Evolutionary conservation across 2,329 filamentous ascomycete species (phyloP), one percentile per base, ranked within the genome.

Genomic region (Colletotrichum gloeosporioides): DNA sequence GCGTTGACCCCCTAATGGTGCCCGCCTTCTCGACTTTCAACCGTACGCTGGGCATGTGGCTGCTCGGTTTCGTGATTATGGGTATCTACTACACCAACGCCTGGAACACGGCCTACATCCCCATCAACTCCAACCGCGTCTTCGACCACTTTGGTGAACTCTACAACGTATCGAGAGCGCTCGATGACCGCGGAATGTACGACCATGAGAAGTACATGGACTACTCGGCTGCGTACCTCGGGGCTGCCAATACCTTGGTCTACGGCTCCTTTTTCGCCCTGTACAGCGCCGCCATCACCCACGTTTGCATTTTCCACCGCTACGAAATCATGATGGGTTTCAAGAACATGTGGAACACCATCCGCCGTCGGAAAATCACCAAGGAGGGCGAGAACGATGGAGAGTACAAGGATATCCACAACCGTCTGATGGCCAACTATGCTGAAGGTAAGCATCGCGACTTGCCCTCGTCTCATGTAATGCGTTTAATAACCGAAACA

Each of bases 41-140:
- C 77, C 75, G 80, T 6, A 81, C 84, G 29, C 61, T 80, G 8
- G 85, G 85, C 15, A 78, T 80, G 18, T 75, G 83, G 55, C 29
- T 84, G 53, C 77, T 77, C 22, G 80, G 80, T 39, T 77, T 84
- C 6, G 53, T 84, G 44, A 80, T 85, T 4, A 44, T 84, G 4
- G 82, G 75, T 0, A 22, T 84, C 15, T 84, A 83, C 75, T 85
- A 81, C 69, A 81, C 79, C 31, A 84, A 85, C 59, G 77, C 79
- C 10, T 87, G 82, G 77, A 79, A 83, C 77, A 85, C 82, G 3
- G 83, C 78, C 0, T 86, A 85, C 57, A 78, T 88, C 4, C 86
- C 86, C 25, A 83, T 88, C 79, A 87, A 85, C 77, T 84, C 84
- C 4, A 87, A 87, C 78, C 76, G 79, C 6, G 81, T 84, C 1